phyloP scores from a whole-genome alignment of 768 basidiomycete genomes.

The Clitopilus passeckerianus region DNA sequence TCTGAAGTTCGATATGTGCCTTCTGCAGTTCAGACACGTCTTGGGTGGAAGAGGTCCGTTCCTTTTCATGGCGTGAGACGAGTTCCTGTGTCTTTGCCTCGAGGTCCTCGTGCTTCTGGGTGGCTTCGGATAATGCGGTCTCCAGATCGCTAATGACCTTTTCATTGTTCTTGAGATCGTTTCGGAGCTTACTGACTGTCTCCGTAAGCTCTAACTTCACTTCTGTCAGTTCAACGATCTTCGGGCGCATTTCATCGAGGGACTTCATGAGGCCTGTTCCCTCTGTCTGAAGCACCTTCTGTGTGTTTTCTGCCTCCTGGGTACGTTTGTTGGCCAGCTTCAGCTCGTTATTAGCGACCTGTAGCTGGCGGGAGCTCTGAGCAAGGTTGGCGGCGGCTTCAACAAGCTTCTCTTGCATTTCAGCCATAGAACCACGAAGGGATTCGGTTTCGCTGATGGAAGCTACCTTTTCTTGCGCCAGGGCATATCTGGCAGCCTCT shows the following conservation, averaged over 20 bases:
- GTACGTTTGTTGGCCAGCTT: conserved; percentile 60
- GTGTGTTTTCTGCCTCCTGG: conserved; percentile 68
- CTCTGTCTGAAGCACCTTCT: conserved; percentile 71
- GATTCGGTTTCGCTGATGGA: conserved; percentile 31
- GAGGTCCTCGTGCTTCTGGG: conserved; percentile 41
- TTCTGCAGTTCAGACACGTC: conserved; percentile 56
- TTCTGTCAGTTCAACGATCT: conserved; percentile 77
- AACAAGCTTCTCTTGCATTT: conserved; percentile 56
- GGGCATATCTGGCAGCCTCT: conserved; percentile 39
- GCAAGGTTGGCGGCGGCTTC: conserved; percentile 51
- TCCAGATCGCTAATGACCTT: conserved; percentile 58
- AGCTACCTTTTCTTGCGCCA: conserved; percentile 42
- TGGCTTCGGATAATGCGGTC: conserved; percentile 47
- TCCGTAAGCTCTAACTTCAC: conserved; percentile 67
- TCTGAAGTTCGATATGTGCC: conserved; percentile 56
- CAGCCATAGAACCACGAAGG: conserved; percentile 35
- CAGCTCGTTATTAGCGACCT: conserved; percentile 61
- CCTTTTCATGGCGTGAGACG: conserved; percentile 45
- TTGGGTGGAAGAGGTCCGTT: conserved; percentile 40
- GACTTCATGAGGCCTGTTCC: conserved; percentile 74
- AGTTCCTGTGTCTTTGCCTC: conserved; percentile 40
- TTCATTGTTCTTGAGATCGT: conserved; percentile 51
- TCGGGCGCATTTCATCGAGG: conserved; percentile 82
- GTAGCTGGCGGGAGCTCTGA: conserved; percentile 49
- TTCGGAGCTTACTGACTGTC: conserved; percentile 51